Percentiles rank a stretch among this genome's conserved stretches.
These are phyloP conservation scores for Besnoitia besnoiti DNA, from an alignment of 169 alveolate genomes.

Conservation along the genomic window DNA sequence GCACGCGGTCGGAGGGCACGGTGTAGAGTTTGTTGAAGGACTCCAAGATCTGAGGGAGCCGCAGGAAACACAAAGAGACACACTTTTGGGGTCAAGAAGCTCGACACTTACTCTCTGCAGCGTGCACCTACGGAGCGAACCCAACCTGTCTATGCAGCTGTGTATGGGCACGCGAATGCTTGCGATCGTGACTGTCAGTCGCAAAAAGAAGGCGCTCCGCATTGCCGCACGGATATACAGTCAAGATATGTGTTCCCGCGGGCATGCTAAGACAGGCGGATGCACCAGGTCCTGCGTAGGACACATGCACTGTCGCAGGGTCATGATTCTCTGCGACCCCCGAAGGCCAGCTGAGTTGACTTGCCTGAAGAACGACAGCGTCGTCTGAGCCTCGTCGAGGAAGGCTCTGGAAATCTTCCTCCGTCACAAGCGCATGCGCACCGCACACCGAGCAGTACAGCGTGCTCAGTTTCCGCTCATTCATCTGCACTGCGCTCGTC, in stretches of 20 bases:
- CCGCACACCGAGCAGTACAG: constrained; percentile 56
- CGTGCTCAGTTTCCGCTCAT: constrained; percentile 34
- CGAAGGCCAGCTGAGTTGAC: too few relatives aligned
- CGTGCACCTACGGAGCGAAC: neutral
- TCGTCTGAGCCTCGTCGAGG: constrained; percentile 46
- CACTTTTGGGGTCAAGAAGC: too few relatives aligned
- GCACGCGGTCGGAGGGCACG: constrained; percentile 45
- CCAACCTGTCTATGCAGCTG: neutral
- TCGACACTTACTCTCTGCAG: neutral
- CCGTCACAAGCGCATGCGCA: constrained; percentile 53
- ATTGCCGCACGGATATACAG: too few relatives aligned
- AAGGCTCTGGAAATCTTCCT: constrained; percentile 23
- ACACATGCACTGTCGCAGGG: too few relatives aligned
- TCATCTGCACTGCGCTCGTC: constrained; percentile 14
- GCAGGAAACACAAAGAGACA: too few relatives aligned
- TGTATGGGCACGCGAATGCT: too few relatives aligned
- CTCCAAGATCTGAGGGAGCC: constrained; percentile 9
- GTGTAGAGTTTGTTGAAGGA: constrained; percentile 28
- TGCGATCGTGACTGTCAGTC: too few relatives aligned
- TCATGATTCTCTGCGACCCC: too few relatives aligned
- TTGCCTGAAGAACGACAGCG: constrained; percentile 44
- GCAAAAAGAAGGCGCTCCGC: too few relatives aligned
- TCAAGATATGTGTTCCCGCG: too few relatives aligned
- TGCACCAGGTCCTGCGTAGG: too few relatives aligned
- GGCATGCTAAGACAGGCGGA: too few relatives aligned